Evolutionary conservation across 345 rosid genomes (phyloP), one percentile per base, ranked within the genome.

Genomic region (Syzygium jambos): DNA sequence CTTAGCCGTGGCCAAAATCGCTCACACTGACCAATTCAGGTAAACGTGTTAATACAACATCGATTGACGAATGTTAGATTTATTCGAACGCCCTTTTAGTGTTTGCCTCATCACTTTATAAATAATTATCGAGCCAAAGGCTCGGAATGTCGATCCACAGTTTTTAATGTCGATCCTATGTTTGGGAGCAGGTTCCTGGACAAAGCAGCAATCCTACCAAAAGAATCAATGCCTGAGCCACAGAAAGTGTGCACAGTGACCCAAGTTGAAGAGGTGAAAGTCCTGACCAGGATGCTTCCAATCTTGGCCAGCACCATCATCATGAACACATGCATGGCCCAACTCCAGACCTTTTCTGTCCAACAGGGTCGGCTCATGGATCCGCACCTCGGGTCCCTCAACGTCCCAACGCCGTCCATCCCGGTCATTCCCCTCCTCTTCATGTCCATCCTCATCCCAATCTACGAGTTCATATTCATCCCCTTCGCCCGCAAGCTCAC

Each of bases 21-120:
- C 85, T 38, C 93, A 94, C 85, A 93, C 95, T 68, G 80, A 90
- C 46, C 95, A 94, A 85, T 93, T 95, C 87, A 90, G 93, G 95
- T 93, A 85, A 87, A 84, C 11, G 52, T 17, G 9, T 78, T 34
- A 23, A 22, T 0, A 29, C 43, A 51, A 7, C 52, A 11, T 41
- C 1, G 68, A 85, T 16, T 4, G 22, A 56, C 7, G 11, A 25
- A 25, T 27, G 57, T 52, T 23, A 49, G 29, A 19, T 43, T 19
- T 25, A 87, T 54, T 19, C 46, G 14, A n/a, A 65, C 85, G 6
- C 25, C 61, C 11, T 9, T 54, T 56, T 3, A 8, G 27, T 4
- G 11, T 22, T 56, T 22, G 61, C 11, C 61, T 56, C 27, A 4
- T 56, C 11, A 9, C 61, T 56, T 23, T 34, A 63, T 15, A 30